Evolutionary conservation across 2,329 filamentous ascomycete genomes (phyloP).

Genomic region (Aspergillus tubingensis): DNA sequence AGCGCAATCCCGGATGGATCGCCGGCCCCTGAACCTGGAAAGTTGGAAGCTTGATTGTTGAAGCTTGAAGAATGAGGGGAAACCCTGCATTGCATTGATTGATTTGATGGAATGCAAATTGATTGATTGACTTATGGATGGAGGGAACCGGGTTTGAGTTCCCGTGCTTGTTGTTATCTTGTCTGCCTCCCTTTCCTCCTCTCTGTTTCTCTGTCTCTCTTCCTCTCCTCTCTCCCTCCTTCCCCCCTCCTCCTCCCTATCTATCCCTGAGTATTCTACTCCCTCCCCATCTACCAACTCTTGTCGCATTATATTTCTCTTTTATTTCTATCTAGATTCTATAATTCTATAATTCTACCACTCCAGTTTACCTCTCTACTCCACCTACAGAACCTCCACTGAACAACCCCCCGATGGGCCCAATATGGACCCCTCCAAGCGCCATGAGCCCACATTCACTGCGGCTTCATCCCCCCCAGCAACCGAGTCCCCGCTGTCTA

Average conservation of each 20-base stretch:
- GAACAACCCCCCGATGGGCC: constrained; percentile 14
- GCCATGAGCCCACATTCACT: constrained; percentile 27
- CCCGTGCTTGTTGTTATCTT: too few relatives aligned
- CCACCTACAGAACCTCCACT: not conserved
- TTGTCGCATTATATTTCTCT: not conserved
- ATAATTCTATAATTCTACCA: not conserved
- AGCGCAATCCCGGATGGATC: not conserved
- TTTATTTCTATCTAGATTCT: not conserved
- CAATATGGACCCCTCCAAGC: constrained; percentile 36
- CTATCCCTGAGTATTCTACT: not conserved
- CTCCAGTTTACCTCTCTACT: not conserved
- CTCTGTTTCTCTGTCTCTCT: not conserved
- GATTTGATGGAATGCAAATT: too few relatives aligned
- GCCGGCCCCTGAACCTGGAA: too few relatives aligned
- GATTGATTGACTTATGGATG: not conserved
- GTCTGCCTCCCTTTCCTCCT: too few relatives aligned
- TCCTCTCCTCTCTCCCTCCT: constrained; percentile 3
- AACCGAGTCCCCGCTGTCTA: constrained; percentile 14
- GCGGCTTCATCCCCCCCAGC: constrained; percentile 22
- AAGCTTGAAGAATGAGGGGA: too few relatives aligned
- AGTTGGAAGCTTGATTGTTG: too few relatives aligned
- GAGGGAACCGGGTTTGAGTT: not conserved
- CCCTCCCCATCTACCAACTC: not conserved
- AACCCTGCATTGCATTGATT: too few relatives aligned
- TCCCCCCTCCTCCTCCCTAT: not conserved